Evolutionary conservation across 2,329 filamentous ascomycete species (phyloP), one percentile per base, ranked within the genome.

Genomic region (Botrytis porri): DNA sequence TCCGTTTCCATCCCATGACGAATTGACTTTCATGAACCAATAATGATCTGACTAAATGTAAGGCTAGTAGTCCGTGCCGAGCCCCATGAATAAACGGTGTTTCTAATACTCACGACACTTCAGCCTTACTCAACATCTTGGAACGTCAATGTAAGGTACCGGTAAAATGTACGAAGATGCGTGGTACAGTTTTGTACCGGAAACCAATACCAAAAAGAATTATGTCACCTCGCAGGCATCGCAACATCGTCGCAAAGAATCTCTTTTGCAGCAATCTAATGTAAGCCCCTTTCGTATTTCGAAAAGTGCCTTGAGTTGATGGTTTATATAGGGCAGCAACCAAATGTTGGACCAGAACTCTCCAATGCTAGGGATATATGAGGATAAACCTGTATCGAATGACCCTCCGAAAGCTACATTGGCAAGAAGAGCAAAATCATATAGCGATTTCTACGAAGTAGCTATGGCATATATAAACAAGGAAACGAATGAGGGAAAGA

Each of bases 171-270:
- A 93, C 82, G 93, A 95, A 82, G 93, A 95, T 82, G 90, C 92
- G 43, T 95, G 93, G 92, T 94, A 95, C 83, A 93, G 88, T 81
- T 91, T 93, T 80, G 88, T 93, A 76, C 88, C 92, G 39, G 88
- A 91, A 72, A 83, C 88, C 71, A 83, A 86, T 73, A 83, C 86
- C 76, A 87, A 85, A 77, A 84, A 84, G 74, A 83, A 83, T n/a
- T 78, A 84, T 61, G 83, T 41, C 48, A 16, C 51, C 85, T 59
- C 79, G 79, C 45, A 85, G 73, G 79, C 82, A 65, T 77, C 85
- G 62, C 86, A 86, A 69, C 92, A 92, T 80, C 88, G 87, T 76
- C 88, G 92, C 74, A 89, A 88, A 79, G 87, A 91, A 80, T 93
- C 92, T 59, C 85, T 95, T 69, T 85, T 95, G 71, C 88, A 90